A percentile compares a stretch with the other conserved stretches of the same genome.
These are phyloP conservation scores for Magnolia kwangsiensis DNA, from an alignment of 164 flowering plant genomes.

Conservation along the genomic window DNA sequence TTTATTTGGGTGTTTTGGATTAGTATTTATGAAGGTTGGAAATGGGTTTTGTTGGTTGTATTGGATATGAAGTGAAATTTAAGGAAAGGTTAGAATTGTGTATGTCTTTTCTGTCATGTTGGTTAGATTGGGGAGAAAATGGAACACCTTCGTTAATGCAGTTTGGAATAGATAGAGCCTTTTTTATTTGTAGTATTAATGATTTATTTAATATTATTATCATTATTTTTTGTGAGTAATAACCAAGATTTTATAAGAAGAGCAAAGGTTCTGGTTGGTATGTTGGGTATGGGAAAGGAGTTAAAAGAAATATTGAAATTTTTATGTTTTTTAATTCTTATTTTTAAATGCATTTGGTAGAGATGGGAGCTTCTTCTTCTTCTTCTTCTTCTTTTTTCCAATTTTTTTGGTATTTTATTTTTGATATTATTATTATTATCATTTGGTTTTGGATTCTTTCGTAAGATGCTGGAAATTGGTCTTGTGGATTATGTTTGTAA, in stretches of 20 bases:
- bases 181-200: not conserved
- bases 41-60: too few relatives aligned
- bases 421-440: not conserved
- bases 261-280: not conserved
- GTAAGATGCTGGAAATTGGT: not conserved
- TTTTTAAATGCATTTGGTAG: not conserved
- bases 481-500: not conserved
- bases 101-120: not conserved
- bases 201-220: too few relatives aligned
- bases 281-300: not conserved
- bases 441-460: not conserved
- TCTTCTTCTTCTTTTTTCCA: too few relatives aligned
- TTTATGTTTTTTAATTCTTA: not conserved
- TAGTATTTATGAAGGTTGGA: not conserved
- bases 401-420: not conserved
- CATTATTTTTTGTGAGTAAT: not conserved
- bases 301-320: not conserved
- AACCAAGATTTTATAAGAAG: not conserved
- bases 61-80: too few relatives aligned
- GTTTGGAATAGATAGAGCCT: not conserved
- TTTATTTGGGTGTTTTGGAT: not conserved
- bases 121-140: not conserved
- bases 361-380: too few relatives aligned
- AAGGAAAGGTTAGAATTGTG: too few relatives aligned
- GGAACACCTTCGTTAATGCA: not conserved